Evolutionary conservation across 164 flowering plant genomes (phyloP).

Genomic region (Umbilicus rupestris): DNA sequence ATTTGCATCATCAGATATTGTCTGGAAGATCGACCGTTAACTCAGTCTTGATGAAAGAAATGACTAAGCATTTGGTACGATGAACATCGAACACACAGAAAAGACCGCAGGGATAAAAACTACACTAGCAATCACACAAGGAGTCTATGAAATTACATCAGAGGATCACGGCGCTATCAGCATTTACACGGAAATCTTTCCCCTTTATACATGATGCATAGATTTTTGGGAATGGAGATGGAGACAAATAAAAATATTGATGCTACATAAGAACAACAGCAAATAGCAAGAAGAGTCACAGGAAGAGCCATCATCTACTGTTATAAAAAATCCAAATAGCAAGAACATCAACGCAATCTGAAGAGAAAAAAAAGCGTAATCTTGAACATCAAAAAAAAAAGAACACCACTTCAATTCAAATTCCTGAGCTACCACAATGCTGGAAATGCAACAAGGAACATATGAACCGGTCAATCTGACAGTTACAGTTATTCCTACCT

Average conservation of each 20-base stretch:
- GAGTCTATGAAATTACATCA: no score
- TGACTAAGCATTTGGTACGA: not conserved
- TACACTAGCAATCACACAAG: not conserved
- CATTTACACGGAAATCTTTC: not conserved
- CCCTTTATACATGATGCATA: not conserved
- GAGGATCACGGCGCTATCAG: not conserved
- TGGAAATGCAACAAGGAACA: slow-evolving; percentile 2
- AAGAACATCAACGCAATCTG: not conserved
- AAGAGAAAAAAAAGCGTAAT: not conserved
- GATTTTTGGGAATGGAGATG: not conserved
- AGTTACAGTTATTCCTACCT: not conserved
- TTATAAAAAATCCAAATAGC: not conserved
- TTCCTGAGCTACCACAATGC: not conserved
- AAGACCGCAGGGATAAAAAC: not conserved
- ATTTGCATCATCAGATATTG: slow-evolving; percentile 10
- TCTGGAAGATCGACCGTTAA: slow-evolving; percentile 1
- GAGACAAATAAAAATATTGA: not conserved
- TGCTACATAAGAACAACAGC: not conserved
- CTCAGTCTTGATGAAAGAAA: not conserved
- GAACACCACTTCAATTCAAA: not conserved
- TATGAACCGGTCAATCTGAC: not conserved
- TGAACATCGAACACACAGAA: not conserved
- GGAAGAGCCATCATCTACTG: not conserved
- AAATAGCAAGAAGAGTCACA: no score
- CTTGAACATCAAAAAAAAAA: not conserved